Evolutionary conservation across 768 basidiomycete genomes (phyloP), one percentile per base, ranked within the genome.

Genomic region (Panellus pusillus): DNA sequence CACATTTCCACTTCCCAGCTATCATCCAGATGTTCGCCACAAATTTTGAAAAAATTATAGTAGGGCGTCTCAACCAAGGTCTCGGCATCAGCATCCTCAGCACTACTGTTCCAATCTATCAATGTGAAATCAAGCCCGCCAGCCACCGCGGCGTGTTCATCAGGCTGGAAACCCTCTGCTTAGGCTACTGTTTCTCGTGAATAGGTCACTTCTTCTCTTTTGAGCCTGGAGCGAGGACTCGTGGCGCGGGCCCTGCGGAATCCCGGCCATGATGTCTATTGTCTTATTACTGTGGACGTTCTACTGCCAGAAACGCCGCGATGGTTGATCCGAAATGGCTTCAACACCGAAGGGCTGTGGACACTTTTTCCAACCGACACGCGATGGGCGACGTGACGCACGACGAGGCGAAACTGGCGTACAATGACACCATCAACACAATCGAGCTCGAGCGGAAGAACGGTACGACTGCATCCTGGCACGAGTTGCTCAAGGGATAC

Each of bases 191-290:
- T 75, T 81, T 73, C 24, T 66, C 77, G n/a, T 77, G 74, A 75
- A 70, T 76, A 44, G 75, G 78, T 31, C 79, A 73, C 52, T 73
- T 62, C 9, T 81, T 81, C 68, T 81, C 74, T 58, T 77, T 78
- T 47, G 58, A 60, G 20, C 71, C 54, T 76, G 76, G 9, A 72
- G 66, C 12, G 78, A 79, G 61, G 74, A 77, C 48, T 78, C 79
- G 11, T 84, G 83, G 81, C 70, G 79, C 40, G 80, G 82, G 37
- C 79, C 81, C 1, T 82, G 80, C 64, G 70, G 79, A 52, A 66
- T 82, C 9, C 81, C 82, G 65, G 75, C 77, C 18, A 75, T 70
- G 36, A 74, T 83, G 12, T 79, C 79, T 2, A 47, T 69, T 11
- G 56, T 84, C 31, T 72, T 83, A 14, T 69, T 77, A 39, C 57